Base-by-base conservation (phyloP, 2,329 filamentous ascomycete genomes). In the Plenodomus lindquistii region DNA sequence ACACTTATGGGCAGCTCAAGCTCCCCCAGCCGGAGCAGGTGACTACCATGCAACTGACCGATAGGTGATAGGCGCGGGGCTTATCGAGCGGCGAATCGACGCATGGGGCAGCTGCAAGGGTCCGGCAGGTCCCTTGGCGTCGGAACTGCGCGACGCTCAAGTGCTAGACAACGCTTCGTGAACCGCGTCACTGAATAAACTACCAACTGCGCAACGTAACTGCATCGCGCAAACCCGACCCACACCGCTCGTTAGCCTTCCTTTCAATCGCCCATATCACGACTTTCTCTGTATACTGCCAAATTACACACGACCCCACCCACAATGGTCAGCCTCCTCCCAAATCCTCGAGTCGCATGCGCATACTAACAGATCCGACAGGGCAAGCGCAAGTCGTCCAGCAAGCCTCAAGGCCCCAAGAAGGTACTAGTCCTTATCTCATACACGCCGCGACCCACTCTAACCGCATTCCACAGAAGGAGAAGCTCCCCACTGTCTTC, bases 311-410 rank as follows among this genome's bases (percentile, higher is more conserved):
- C 11, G 15, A 31, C 17, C 35, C 7, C 35, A 37, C 8, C 8
- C 8, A 54, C 51, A 34, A 68, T 68, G 65, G 65, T 59, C 54
- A 38, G 60, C 51, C 42, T 43, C 24, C 40, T 22, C 20, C 37
- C 40, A n/a, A n/a, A 31, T 36, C 29, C 27, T 31, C 27, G 21
- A 11, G 29, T 57, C 52, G 52, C 48, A 54, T 51, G 52, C 60
- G 48, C 55, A 54, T 42, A 50, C 58, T 69, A 59, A 67, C 49
- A 37, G 29, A 22, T 24, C 40, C 39, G 17, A 47, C 56, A 69
- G 93, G 93, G 93, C 55, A 97, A 97, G 81, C 89, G 93, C 73
- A 97, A 96, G 78, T 85, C 88, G 20, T 88, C 91, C 44, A 83
- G 85, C 68, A 91, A 91, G 78, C 89, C 89, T 15, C 82, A 85